These are phyloP conservation scores for Cunninghamia lanceolata DNA, from an alignment of 75 land plant genomes.

Conservation along the genomic window DNA sequence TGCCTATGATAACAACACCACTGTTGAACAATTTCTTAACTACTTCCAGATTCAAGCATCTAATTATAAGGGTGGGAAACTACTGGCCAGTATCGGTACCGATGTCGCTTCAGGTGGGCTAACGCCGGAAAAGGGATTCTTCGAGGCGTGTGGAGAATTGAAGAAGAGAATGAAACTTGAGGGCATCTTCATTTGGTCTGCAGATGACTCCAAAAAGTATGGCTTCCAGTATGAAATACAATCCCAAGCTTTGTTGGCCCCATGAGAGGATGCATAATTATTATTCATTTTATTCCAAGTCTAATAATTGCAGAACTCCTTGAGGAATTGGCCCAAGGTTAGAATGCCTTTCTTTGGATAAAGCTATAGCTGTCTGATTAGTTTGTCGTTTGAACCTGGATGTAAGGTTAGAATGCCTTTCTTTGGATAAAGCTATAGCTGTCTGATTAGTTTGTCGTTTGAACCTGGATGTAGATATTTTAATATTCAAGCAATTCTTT, in stretches of 20 bases:
- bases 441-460: no score
- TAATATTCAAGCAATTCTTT: no score
- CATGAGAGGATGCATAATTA: background rate
- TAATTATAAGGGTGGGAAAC: slow-evolving; percentile 25
- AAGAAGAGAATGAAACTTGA: slow-evolving; percentile 11
- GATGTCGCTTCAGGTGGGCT: background rate
- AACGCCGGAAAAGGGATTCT: slow-evolving; percentile 7
- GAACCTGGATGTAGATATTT: no score
- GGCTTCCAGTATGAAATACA: slow-evolving; percentile 23
- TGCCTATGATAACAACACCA: slow-evolving; percentile 12
- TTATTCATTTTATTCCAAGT: no score
- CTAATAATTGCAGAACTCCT: no score
- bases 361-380: no score
- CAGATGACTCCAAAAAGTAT: slow-evolving; percentile 21
- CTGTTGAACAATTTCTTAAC: slow-evolving; percentile 15
- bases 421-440: no score
- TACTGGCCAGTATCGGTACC: slow-evolving; percentile 24
- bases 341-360: no score
- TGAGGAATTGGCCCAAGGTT: no score
- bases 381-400: no score
- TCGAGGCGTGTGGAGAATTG: slow-evolving; percentile 16
- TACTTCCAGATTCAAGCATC: slow-evolving; percentile 17
- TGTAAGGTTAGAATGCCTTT: no score
- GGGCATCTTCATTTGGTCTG: slow-evolving; percentile 33
- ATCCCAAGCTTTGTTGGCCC: slow-evolving; percentile 21